Base-by-base conservation (phyloP, 805 yeast genomes). In the Ogataea zsoltii region DNA sequence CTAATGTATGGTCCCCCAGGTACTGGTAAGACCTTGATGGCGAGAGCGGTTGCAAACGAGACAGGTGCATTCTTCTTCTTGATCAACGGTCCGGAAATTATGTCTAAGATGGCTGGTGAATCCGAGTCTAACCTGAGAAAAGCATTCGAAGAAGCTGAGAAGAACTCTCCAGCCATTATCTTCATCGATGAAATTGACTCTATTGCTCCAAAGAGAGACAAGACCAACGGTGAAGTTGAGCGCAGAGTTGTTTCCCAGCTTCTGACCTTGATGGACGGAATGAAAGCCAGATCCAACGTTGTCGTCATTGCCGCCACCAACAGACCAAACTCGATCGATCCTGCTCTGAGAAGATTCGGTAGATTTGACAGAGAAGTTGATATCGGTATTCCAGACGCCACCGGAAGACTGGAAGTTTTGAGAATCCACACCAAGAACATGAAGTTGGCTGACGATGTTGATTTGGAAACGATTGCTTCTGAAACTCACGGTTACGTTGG, bases 21-120 rank as follows among this genome's bases (percentile, higher is more conserved):
- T 81, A 94, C 99, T 13, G 99, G 99, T 87, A 94, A 94, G 72
- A 94, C 99, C 26, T 77, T 94, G 57, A 90, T 94, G 96, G 99
- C 99, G 2, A 84, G 99, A 68, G 99, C 99, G n/a, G 99, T 94
- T 42, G 99, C 99, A 38, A 94, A 94, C 62, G 99, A 94, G 71
- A 94, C 99, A 18, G 99, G 99, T 64, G 99, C 99, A 1, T 94
- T 94, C 68, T 94, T 94, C 80, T 94, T 94, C 69, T 79, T 94
- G 61, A 94, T 94, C 69, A 94, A 94, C 66, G 99, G 99, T 70
- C 99, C 99, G 9, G 99, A 94, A 72, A 96, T 94, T 63, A 94
- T 94, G 99, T 91, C 98, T 45, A 94, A 94, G 74, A 94, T 94
- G 99, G 99, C 99, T 42, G 99, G 99, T 76, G 99, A 94, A 73